phyloP scores from a whole-genome alignment of 164 flowering plant species.

The Piper betle region DNA sequence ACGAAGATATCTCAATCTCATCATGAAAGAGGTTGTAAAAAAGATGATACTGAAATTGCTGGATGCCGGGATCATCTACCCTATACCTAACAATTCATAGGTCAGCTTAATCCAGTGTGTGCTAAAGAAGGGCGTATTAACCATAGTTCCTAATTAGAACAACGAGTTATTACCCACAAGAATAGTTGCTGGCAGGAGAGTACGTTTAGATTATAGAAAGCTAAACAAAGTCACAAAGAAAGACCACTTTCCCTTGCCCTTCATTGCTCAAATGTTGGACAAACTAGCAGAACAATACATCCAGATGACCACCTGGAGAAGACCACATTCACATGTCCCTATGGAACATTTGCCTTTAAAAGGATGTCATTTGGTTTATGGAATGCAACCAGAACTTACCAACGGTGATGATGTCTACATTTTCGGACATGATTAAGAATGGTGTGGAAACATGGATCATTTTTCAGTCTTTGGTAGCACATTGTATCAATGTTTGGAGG shows the following conservation, averaged over 20 bases:
- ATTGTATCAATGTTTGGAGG: too few species aligned
- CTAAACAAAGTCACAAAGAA: too few species aligned
- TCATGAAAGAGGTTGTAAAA: constrained; percentile 2
- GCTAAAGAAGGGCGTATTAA: not conserved
- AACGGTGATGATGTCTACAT: constrained; percentile 7
- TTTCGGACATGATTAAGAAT: not conserved
- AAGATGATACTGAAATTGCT: not conserved
- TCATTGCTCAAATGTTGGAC: too few species aligned
- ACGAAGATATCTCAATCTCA: not conserved
- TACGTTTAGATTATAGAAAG: too few species aligned
- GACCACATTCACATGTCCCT: too few species aligned
- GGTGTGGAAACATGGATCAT: constrained; percentile 3
- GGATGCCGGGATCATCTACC: constrained; percentile 5
- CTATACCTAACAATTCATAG: constrained; percentile 6
- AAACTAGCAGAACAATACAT: not conserved
- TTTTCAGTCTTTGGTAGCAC: too few species aligned
- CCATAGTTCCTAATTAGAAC: not conserved
- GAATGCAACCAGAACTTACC: too few species aligned
- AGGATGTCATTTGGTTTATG: too few species aligned
- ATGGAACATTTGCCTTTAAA: too few species aligned
- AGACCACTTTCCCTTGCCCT: too few species aligned
- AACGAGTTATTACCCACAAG: not conserved
- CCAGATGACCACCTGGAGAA: not conserved
- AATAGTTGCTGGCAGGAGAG: not conserved
- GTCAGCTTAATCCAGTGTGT: constrained; percentile 1